Conservation (phyloP, 352 stramenopile genomes). For the Phytopythium delawarense region DNA sequence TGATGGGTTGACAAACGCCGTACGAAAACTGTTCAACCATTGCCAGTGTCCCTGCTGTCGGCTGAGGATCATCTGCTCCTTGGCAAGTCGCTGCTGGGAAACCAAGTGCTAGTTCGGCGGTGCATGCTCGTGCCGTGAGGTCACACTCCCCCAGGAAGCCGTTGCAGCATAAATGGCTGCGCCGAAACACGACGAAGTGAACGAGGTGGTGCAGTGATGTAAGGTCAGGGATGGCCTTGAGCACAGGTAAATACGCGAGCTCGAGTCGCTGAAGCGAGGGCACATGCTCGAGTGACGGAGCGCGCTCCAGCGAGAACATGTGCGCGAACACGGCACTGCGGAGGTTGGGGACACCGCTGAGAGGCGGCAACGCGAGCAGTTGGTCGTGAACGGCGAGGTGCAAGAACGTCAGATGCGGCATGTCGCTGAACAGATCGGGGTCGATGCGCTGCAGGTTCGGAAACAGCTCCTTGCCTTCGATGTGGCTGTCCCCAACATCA, state of each 20-base stretch:
- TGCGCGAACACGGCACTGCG: constrained; percentile 25
- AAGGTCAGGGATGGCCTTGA: constrained; percentile 23
- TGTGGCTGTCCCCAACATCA: constrained; percentile 17
- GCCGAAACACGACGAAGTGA: constrained; percentile 14
- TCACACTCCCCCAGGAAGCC: constrained; percentile 25
- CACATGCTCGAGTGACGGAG: constrained; percentile 22
- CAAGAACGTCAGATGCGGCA: constrained; percentile 28
- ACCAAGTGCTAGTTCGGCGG: background rate
- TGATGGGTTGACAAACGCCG: constrained; percentile 9
- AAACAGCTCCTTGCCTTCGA: constrained; percentile 7
- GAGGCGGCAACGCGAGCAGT: constrained; percentile 18
- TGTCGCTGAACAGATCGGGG: constrained; percentile 21
- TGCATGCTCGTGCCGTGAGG: constrained; percentile 1
- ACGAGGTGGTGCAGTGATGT: constrained; percentile 10
- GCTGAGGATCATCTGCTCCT: background rate
- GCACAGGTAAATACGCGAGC: constrained; percentile 11
- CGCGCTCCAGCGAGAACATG: constrained; percentile 8
- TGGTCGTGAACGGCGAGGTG: constrained; percentile 22
- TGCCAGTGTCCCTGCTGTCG: constrained; percentile 1
- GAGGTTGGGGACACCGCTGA: constrained; percentile 27
- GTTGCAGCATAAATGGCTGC: constrained; percentile 29
- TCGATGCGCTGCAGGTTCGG: constrained; percentile 22
- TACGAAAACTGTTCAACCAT: constrained; percentile 11
- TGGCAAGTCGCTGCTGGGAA: constrained; percentile 4
- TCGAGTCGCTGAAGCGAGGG: constrained; percentile 20